phyloP scores from a whole-genome alignment of 345 rosid genomes.

The Aquilaria sinensis region DNA sequence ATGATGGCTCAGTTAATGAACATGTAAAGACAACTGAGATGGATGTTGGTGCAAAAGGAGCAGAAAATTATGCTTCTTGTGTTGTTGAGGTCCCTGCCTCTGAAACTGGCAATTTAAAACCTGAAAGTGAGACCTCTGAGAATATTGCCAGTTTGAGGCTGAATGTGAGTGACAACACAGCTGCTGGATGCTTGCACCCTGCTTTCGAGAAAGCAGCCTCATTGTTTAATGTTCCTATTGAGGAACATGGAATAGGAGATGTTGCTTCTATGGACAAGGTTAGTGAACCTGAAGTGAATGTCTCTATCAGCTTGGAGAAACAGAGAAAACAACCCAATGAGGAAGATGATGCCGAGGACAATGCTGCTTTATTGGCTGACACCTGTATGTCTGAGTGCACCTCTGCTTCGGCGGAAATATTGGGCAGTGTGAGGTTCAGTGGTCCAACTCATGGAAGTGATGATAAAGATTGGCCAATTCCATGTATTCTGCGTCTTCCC shows the following conservation, averaged over 20 bases:
- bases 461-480: too few species aligned
- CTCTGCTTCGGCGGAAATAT: too few species aligned
- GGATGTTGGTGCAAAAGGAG: slow-evolving; percentile 10
- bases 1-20: not conserved
- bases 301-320: too few species aligned
- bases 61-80: slow-evolving; percentile 9
- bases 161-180: slow-evolving; percentile 1
- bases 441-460: too few species aligned
- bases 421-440: too few species aligned
- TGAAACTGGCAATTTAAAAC: slow-evolving; percentile 15
- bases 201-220: not conserved
- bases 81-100: slow-evolving; percentile 16
- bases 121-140: slow-evolving; percentile 22
- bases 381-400: too few species aligned
- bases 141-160: slow-evolving; percentile 13
- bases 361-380: too few species aligned
- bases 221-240: not conserved
- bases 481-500: too few species aligned
- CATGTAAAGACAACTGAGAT: not conserved
- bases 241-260: not conserved
- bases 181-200: not conserved
- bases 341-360: too few species aligned
- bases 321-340: too few species aligned
- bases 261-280: too few species aligned
- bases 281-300: too few species aligned